Conservation (phyloP, 208 protist species). For the Trypanosoma melophagium region DNA sequence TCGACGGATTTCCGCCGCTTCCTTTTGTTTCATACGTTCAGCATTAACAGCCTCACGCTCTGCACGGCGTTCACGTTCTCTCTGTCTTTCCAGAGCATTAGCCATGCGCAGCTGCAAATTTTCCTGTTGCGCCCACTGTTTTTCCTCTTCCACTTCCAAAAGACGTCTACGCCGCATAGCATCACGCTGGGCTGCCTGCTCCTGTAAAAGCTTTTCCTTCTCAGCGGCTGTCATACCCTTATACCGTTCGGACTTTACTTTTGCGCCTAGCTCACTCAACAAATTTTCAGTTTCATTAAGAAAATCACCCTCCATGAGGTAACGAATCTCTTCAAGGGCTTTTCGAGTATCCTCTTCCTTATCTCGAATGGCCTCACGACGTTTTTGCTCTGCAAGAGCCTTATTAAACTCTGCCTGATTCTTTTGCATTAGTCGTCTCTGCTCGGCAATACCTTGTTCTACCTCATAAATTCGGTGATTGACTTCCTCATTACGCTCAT, state of each 20-base stretch:
- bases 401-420: slow-evolving; percentile 89
- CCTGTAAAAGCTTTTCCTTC: slow-evolving; percentile 45
- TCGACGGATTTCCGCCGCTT: slow-evolving; percentile 48
- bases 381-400: slow-evolving; percentile 85
- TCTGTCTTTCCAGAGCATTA: slow-evolving; percentile 82
- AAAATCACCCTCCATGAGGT: slow-evolving; percentile 85
- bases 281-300: slow-evolving; percentile 89
- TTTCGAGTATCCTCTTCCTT: slow-evolving; percentile 81
- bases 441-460: slow-evolving; percentile 72
- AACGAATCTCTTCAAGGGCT: slow-evolving; percentile 89
- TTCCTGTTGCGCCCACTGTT: slow-evolving; percentile 87
- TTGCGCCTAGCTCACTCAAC: slow-evolving; percentile 63
- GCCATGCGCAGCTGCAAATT: slow-evolving; percentile 89
- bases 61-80: slow-evolving; percentile 71
- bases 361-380: slow-evolving; percentile 64
- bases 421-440: slow-evolving; percentile 60
- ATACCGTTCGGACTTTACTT: slow-evolving; percentile 76
- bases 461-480: slow-evolving; percentile 80
- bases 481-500: slow-evolving; percentile 86
- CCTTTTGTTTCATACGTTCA: slow-evolving; percentile 64
- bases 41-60: slow-evolving; percentile 63
- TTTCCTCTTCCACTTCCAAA: slow-evolving; percentile 85
- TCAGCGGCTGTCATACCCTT: slow-evolving; percentile 76
- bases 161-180: slow-evolving; percentile 78
- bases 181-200: slow-evolving; percentile 78